Evolutionary conservation across 225 moss, liverwort and hornwort species (phyloP).

Genomic region (Lunularia cruciata): DNA sequence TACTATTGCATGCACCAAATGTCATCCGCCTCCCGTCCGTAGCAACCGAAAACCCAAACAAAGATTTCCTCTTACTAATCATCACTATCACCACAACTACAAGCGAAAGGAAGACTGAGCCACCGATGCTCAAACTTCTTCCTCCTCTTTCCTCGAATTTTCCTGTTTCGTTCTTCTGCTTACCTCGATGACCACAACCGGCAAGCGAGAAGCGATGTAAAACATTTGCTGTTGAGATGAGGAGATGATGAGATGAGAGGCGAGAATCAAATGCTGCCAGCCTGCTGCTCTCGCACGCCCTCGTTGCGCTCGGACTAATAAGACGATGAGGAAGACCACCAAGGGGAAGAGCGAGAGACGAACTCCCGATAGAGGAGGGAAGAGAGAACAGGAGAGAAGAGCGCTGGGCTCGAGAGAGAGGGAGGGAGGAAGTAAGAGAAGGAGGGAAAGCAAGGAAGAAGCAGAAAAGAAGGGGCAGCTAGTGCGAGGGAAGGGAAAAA

Average conservation of each 20-base stretch:
- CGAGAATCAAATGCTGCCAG: constrained; percentile 12
- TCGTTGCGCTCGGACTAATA: constrained; percentile 4
- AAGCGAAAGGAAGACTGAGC: neutral
- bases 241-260: constrained; percentile 7
- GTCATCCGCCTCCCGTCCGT: too few species aligned
- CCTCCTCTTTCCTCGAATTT: neutral
- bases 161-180: neutral
- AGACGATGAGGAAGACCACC: too few species aligned
- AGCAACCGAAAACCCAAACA: neutral
- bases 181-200: neutral
- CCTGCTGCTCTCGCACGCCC: constrained; percentile 16
- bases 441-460: neutral
- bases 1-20: constrained; percentile 6
- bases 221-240: neutral
- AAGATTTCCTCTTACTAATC: neutral
- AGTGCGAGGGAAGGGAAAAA: neutral
- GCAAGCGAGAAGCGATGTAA: neutral
- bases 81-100: too few species aligned
- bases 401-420: neutral
- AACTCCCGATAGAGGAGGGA: too few species aligned
- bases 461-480: neutral
- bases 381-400: neutral
- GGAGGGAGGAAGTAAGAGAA: neutral
- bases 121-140: neutral
- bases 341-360: too few species aligned